Base-by-base conservation (phyloP, 495 filamentous ascomycete genomes). In the Patellaria atrata region DNA sequence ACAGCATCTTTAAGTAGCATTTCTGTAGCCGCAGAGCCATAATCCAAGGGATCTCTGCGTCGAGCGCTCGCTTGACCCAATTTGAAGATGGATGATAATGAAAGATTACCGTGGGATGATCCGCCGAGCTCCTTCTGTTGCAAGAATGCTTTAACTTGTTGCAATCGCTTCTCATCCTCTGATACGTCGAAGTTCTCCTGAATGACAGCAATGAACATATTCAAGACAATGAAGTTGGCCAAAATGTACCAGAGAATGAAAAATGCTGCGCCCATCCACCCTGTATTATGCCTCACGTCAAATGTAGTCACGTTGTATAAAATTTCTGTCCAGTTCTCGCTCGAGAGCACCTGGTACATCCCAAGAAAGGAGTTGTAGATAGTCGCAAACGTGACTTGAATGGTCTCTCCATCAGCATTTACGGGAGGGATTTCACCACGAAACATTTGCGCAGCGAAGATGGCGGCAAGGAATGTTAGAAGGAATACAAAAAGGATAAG, bases 141-240 rank as follows among this genome's bases (percentile, higher is more conserved):
- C 27, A 99, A 57, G 48, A 99, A 96, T 4, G 86, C 76, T 47
- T 82, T 81, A 32, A 99, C 83, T 59, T 99, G 89, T 48, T 94
- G 80, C 37, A 94, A 62, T 17, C 89, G 85, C 56, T 99, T 99
- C 58, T 94, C 83, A 50, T 99, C 91, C 56, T 99, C 89, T 5
- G 84, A 86, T n/a, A 99, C 84, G 58, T 99, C 89, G 52, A 99
- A 99, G 52, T 92, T 99, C 54, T 99, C 89, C 56, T 99, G 89
- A 39, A 99, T 94, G 60, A 99, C 89, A 60, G 89, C 89, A 80
- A 99, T 99, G 61, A 99, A 99, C 89, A 99, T 99, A 53, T 94
- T 99, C 64, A 99, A 63, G 28, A 96, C 70, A 61, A 99, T 94
- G 52, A 96, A 94, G 50, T 84, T 91, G 17, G 82, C 70, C 13